These are phyloP conservation scores for Penicillium daleae DNA, from an alignment of 495 filamentous ascomycete species.

Conservation along the genomic window DNA sequence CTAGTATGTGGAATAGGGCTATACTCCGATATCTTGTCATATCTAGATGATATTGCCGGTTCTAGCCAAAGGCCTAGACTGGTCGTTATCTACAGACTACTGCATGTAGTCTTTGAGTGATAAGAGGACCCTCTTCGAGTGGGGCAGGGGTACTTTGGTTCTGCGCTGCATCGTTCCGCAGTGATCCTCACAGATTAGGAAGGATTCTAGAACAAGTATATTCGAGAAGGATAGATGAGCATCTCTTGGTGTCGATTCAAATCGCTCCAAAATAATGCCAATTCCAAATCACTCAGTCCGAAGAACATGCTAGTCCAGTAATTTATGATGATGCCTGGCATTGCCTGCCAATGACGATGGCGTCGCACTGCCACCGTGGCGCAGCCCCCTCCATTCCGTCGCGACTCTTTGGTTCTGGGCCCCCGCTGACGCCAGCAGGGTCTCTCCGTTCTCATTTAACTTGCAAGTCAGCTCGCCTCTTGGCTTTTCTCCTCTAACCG, in stretches of 20 bases:
- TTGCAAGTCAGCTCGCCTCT: not conserved
- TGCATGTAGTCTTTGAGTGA: too few relatives aligned
- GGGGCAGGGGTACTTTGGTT: not conserved
- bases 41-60: too few relatives aligned
- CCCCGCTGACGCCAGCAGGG: not conserved
- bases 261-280: not conserved
- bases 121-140: not conserved
- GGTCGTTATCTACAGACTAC: too few relatives aligned
- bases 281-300: conserved; percentile 2
- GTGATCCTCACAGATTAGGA: not conserved
- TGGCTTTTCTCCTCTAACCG: not conserved
- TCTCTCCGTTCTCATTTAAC: not conserved
- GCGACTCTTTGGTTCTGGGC: not conserved
- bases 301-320: not conserved
- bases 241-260: not conserved
- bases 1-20: not conserved
- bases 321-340: not conserved
- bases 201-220: not conserved
- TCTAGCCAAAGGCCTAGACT: not conserved
- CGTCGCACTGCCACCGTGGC: conserved; percentile 17
- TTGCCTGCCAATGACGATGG: conserved; percentile 1
- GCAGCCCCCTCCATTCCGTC: conserved; percentile 10
- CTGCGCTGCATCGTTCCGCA: too few relatives aligned
- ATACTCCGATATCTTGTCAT: not conserved
- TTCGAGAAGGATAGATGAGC: not conserved